These are phyloP conservation scores for Solanum lycopersicoides DNA, from an alignment of 257 asterid species.

Conservation along the genomic window DNA sequence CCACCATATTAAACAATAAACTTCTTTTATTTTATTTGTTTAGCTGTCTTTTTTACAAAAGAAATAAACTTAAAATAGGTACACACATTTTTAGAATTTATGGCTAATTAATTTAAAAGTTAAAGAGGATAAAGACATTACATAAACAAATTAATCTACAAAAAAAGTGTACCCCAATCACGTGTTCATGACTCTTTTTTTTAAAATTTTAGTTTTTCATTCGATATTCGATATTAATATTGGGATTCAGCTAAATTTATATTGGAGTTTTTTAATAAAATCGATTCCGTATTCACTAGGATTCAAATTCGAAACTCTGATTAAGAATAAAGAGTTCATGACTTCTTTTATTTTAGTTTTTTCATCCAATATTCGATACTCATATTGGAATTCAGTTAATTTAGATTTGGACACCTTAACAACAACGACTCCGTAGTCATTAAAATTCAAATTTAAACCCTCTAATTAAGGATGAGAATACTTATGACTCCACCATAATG, in stretches of 20 bases:
- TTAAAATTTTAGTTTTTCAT: too few species aligned
- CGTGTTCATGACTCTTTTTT: not conserved
- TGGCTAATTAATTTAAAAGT: not conserved
- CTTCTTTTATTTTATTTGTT: not conserved
- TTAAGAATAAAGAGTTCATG: not conserved
- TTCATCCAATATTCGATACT: too few species aligned
- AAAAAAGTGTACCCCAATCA: not conserved
- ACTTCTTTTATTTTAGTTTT: too few species aligned
- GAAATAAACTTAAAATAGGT: not conserved
- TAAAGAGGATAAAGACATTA: not conserved
- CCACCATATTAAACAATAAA: not conserved
- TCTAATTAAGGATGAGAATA: fast-evolving
- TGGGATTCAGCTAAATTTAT: too few species aligned
- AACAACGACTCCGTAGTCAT: too few species aligned
- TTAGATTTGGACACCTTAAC: fast-evolving
- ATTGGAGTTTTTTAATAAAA: fast-evolving
- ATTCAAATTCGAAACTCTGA: too few species aligned
- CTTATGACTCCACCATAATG: fast-evolving
- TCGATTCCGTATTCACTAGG: fast-evolving
- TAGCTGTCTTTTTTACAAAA: not conserved
- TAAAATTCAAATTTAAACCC: too few species aligned
- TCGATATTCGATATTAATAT: too few species aligned
- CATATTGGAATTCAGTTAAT: too few species aligned
- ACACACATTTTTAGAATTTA: not conserved
- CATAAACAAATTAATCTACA: not conserved